These are phyloP conservation scores for Maudiozyma turicensis DNA, from an alignment of 805 yeast species.

Conservation along the genomic window DNA sequence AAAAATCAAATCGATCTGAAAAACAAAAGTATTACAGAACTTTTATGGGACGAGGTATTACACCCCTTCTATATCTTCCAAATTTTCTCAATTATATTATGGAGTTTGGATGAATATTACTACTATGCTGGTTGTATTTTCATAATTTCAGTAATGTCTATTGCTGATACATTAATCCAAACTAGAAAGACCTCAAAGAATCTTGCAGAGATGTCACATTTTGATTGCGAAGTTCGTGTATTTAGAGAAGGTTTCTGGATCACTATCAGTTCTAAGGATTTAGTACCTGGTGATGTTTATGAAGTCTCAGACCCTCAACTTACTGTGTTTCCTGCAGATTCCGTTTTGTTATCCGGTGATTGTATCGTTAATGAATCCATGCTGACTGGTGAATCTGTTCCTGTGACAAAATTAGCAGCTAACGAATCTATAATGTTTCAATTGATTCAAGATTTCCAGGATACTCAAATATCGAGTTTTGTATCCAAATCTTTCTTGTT, in stretches of 20 bases:
- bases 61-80: constrained; percentile 96
- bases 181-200: constrained; percentile 68
- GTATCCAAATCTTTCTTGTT: constrained; percentile 70
- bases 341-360: constrained; percentile 79
- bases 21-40: constrained; percentile 54
- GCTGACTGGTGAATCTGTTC: constrained; percentile 97
- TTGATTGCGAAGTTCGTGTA: constrained; percentile 76
- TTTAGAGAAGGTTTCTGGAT: constrained; percentile 93
- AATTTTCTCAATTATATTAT: constrained; percentile 78
- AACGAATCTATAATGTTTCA: constrained; percentile 48
- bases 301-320: constrained; percentile 85
- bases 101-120: constrained; percentile 88
- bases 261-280: constrained; percentile 59
- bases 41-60: constrained; percentile 75
- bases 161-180: constrained; percentile 74
- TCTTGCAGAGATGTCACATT: constrained; percentile 61
- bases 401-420: constrained; percentile 75
- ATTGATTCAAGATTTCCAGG: constrained; percentile 46
- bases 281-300: constrained; percentile 93
- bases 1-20: constrained; percentile 63
- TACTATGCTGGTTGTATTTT: constrained; percentile 92
- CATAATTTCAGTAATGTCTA: constrained; percentile 71
- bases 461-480: constrained; percentile 48
- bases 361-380: constrained; percentile 95
- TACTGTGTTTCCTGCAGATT: constrained; percentile 74